These are phyloP conservation scores for Ceratocystis ficicola DNA, from an alignment of 2,329 filamentous ascomycete genomes.

Conservation along the genomic window DNA sequence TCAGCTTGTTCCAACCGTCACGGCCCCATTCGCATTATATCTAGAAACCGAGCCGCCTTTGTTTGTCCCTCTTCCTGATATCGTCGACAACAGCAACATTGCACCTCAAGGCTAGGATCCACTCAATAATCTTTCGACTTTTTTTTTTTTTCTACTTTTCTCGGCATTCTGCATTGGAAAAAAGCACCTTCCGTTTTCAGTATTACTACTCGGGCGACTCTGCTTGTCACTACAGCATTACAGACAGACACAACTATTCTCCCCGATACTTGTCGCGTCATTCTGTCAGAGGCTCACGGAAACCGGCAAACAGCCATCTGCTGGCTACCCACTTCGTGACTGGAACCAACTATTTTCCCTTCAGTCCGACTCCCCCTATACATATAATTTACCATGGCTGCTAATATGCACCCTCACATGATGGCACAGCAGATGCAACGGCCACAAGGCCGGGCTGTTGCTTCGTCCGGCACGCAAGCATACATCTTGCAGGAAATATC, in stretches of 20 bases:
- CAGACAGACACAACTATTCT: neutral
- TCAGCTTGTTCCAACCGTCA: neutral
- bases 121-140: neutral
- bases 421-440: constrained; percentile 35
- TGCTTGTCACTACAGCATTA: neutral
- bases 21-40: neutral
- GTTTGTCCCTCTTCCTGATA: neutral
- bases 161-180: neutral
- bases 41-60: neutral
- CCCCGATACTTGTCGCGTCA: neutral
- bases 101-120: neutral
- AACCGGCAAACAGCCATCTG: neutral
- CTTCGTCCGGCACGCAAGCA: constrained; percentile 29
- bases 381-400: constrained; percentile 41
- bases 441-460: constrained; percentile 32
- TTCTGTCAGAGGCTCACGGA: neutral
- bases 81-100: neutral
- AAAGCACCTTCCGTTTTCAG: neutral
- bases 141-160: neutral
- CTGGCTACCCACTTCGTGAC: neutral
- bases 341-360: neutral
- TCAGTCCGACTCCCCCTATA: neutral
- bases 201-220: neutral
- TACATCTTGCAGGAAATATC: constrained; percentile 34
- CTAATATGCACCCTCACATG: constrained; percentile 46